Conservation (phyloP, 352 stramenopile species). For the Aphanomyces stellatus region DNA sequence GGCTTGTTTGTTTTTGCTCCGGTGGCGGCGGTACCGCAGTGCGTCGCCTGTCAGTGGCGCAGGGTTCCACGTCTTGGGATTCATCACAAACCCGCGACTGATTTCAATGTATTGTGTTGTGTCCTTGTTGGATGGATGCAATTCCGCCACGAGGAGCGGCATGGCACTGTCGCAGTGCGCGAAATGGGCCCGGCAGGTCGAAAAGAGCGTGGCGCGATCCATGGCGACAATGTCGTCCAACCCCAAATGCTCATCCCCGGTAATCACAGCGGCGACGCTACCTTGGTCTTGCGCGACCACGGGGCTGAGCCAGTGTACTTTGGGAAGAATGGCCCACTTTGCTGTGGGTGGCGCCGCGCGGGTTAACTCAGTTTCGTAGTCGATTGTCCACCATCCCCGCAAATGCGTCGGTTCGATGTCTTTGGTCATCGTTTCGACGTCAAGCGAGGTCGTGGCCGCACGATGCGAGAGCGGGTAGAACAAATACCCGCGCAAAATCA, state of each 20-base stretch:
- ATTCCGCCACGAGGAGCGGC: constrained; percentile 50
- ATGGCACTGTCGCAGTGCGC: constrained; percentile 37
- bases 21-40: constrained; percentile 34
- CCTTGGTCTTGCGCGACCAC: constrained; percentile 27
- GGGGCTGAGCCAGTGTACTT: constrained; percentile 56
- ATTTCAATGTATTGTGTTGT: constrained; percentile 24
- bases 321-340: constrained; percentile 53
- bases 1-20: constrained; percentile 19
- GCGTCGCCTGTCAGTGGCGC: not conserved
- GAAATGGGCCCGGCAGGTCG: constrained; percentile 35
- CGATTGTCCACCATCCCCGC: constrained; percentile 57
- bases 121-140: constrained; percentile 20
- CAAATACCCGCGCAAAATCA: constrained; percentile 51
- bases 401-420: constrained; percentile 38
- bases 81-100: constrained; percentile 51
- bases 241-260: constrained; percentile 28
- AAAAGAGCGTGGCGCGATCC: constrained; percentile 30
- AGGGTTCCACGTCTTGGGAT: constrained; percentile 39
- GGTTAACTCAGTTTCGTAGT: constrained; percentile 36
- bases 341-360: constrained; percentile 32
- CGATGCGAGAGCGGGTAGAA: constrained; percentile 55
- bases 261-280: constrained; percentile 24
- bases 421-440: constrained; percentile 20
- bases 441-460: constrained; percentile 32
- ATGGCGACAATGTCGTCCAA: constrained; percentile 29